Evolutionary conservation across 1,139 yeast genomes (phyloP).

Genomic region (Suhomyces bokatorum): DNA sequence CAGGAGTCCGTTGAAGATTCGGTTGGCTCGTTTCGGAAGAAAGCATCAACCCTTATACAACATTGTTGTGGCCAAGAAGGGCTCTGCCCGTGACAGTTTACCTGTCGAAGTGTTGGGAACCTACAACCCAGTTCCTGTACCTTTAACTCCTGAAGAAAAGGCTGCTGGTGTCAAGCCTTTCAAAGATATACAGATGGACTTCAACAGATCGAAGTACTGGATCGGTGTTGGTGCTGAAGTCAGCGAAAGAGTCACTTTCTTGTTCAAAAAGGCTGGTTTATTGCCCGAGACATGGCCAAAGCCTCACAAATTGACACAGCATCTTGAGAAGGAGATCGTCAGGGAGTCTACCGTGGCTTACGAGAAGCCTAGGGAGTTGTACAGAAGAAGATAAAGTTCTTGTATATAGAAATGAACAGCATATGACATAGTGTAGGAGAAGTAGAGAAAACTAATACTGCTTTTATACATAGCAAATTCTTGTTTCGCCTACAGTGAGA

Average conservation of each 20-base stretch:
- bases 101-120: constrained; percentile 97
- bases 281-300: constrained; percentile 75
- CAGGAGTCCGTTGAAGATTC: constrained; percentile 52
- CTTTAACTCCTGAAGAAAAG: constrained; percentile 60
- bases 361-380: constrained; percentile 37
- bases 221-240: constrained; percentile 98
- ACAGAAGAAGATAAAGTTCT: constrained; percentile 32
- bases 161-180: constrained; percentile 57
- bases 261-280: constrained; percentile 77
- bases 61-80: constrained; percentile 81
- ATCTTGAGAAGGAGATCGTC: constrained; percentile 31
- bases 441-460: background rate
- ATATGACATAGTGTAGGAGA: background rate
- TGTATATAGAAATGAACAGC: constrained; percentile 4
- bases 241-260: constrained; percentile 72
- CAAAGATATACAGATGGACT: constrained; percentile 81
- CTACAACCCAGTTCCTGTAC: constrained; percentile 80
- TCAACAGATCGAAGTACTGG: constrained; percentile 95
- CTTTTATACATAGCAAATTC: too few relatives aligned
- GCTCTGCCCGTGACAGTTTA: constrained; percentile 72
- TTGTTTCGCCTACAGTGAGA: too few relatives aligned
- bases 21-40: constrained; percentile 93
- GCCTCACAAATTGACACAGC: constrained; percentile 39
- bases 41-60: constrained; percentile 85
- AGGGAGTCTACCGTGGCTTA: constrained; percentile 27